Percentiles rank a stretch among this genome's conserved stretches.
Conservation (phyloP, 2,329 filamentous ascomycete species). For the Chalara sp. region DNA sequence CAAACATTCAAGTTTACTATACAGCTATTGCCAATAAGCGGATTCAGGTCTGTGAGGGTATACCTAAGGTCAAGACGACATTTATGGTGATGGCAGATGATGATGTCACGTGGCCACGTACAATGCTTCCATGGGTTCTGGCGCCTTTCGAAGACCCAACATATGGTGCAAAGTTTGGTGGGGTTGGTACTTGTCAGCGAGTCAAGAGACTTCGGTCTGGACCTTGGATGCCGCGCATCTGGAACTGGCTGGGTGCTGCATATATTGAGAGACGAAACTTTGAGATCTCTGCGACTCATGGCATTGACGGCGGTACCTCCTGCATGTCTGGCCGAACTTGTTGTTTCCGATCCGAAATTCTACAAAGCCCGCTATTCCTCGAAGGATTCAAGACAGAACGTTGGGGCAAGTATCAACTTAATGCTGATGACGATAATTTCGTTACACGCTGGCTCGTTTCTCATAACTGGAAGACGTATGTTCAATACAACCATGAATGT, state of each 20-base stretch:
- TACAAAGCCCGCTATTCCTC: conserved; percentile 79
- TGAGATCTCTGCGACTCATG: conserved; percentile 91
- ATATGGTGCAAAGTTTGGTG: conserved; percentile 58
- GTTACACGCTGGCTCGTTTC: conserved; percentile 93
- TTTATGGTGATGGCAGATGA: conserved; percentile 94
- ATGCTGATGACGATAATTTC: conserved; percentile 97
- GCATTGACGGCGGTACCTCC: conserved; percentile 91
- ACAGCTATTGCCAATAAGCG: conserved; percentile 91
- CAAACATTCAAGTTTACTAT: conserved; percentile 66
- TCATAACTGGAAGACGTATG: conserved; percentile 88
- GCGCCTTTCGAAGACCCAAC: conserved; percentile 74
- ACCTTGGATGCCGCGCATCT: conserved; percentile 57
- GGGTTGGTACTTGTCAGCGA: conserved; percentile 86
- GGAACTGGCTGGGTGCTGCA: conserved; percentile 84
- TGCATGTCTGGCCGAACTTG: conserved; percentile 94
- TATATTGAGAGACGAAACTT: conserved; percentile 95
- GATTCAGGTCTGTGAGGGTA: conserved; percentile 84
- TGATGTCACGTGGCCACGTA: conserved; percentile 86
- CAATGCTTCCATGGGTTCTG: conserved; percentile 83
- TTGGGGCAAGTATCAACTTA: conserved; percentile 83
- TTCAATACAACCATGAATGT: conserved; percentile 88
- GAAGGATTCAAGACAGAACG: conserved; percentile 87
- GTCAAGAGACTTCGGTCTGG: conserved; percentile 59
- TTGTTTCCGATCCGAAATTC: conserved; percentile 82
- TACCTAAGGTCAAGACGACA: conserved; percentile 73